A percentile compares a stretch with the other conserved stretches of the same genome.
Conservation (phyloP, 306 rosid genomes). For the Acacia melanoxylon region DNA sequence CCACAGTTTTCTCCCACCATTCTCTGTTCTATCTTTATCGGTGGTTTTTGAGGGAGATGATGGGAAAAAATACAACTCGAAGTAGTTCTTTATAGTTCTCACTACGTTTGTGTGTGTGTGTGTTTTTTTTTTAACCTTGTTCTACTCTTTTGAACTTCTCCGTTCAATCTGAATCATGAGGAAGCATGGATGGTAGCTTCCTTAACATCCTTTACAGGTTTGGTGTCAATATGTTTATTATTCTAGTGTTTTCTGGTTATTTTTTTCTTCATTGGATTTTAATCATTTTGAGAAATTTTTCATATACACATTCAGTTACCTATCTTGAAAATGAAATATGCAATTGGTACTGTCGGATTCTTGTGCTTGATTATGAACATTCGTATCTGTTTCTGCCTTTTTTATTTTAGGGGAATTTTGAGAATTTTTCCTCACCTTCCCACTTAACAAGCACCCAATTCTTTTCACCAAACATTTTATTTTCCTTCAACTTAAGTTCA, state of each 20-base stretch:
- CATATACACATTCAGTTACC: background rate
- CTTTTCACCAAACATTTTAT: too few species aligned
- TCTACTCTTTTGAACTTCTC: slow-evolving; percentile 22
- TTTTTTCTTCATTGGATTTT: background rate
- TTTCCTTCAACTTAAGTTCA: too few species aligned
- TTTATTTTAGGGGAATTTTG: too few species aligned
- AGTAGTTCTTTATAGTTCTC: slow-evolving; percentile 10
- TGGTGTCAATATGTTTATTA: background rate
- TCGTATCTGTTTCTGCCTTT: background rate
- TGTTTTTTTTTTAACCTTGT: background rate
- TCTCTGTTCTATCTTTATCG: slow-evolving; percentile 22
- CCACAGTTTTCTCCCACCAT: background rate
- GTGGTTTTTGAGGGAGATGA: slow-evolving; percentile 39
- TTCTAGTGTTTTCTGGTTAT: background rate
- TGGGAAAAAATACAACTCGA: slow-evolving; percentile 25
- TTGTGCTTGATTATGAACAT: slow-evolving; percentile 16
- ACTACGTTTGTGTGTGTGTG: background rate
- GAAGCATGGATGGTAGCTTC: slow-evolving; percentile 92
- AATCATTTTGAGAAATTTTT: slow-evolving; percentile 6
- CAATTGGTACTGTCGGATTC: slow-evolving; percentile 29
- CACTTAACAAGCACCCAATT: too few species aligned
- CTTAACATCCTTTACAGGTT: slow-evolving; percentile 92
- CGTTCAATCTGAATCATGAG: slow-evolving; percentile 53
- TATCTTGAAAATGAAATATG: slow-evolving; percentile 49
- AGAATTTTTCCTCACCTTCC: too few species aligned